Evolutionary conservation across 2,329 filamentous ascomycete genomes (phyloP).

Genomic region (Aschersonia sp.): DNA sequence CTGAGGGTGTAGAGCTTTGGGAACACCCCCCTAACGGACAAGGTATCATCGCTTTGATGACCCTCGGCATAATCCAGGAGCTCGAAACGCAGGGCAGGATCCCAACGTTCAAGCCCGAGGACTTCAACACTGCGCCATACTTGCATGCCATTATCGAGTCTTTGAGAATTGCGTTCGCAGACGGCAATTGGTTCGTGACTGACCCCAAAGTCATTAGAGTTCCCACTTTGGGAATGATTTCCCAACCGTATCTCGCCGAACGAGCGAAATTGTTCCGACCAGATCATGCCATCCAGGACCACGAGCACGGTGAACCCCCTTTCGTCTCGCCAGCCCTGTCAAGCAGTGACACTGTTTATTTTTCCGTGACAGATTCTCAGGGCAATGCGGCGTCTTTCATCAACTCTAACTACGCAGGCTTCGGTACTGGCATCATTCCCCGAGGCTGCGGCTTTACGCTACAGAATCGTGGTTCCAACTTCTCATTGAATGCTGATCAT

Average conservation of each 20-base stretch:
- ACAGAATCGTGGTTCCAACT: slow-evolving; percentile 86
- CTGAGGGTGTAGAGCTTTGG: slow-evolving; percentile 65
- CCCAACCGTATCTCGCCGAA: slow-evolving; percentile 57
- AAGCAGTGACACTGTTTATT: slow-evolving; percentile 89
- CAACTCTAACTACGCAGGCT: slow-evolving; percentile 84
- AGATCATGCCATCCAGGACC: slow-evolving; percentile 40
- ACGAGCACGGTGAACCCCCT: slow-evolving; percentile 47
- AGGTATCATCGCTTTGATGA: slow-evolving; percentile 89
- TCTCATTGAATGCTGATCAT: slow-evolving; percentile 55
- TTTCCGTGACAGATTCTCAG: slow-evolving; percentile 63
- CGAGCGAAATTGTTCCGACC: slow-evolving; percentile 46
- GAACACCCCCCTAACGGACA: slow-evolving; percentile 96
- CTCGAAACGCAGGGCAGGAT: slow-evolving; percentile 66
- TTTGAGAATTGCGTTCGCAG: slow-evolving; percentile 79
- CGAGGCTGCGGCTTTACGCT: slow-evolving; percentile 80
- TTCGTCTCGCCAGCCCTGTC: slow-evolving; percentile 59
- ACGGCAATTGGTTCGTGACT: slow-evolving; percentile 79
- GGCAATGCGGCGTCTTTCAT: slow-evolving; percentile 95
- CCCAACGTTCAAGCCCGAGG: slow-evolving; percentile 48
- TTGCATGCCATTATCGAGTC: slow-evolving; percentile 81
- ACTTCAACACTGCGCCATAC: slow-evolving; percentile 72
- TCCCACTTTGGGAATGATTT: slow-evolving; percentile 56
- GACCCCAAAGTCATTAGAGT: slow-evolving; percentile 62
- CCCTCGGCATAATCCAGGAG: slow-evolving; percentile 79
- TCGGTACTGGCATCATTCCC: slow-evolving; percentile 80